Conservation (phyloP, 2,329 filamentous ascomycete species). For the Fusarium tupiense region DNA sequence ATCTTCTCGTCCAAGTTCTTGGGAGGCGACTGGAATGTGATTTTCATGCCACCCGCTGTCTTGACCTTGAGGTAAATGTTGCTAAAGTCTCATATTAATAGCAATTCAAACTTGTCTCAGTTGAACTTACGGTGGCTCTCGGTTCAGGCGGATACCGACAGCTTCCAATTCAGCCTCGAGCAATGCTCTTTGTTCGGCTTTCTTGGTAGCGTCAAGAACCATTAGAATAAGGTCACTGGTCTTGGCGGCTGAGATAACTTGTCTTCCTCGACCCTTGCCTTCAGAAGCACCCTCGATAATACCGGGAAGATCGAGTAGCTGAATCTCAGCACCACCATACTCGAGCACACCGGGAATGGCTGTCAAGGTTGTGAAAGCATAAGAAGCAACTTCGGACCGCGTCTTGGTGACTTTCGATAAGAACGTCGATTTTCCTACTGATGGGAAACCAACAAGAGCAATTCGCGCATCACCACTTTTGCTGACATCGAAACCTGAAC, state of each 20-base stretch:
- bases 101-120: background rate
- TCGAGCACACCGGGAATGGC: conserved; percentile 97
- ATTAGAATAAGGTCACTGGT: conserved; percentile 97
- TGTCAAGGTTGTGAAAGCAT: conserved; percentile 96
- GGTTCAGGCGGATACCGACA: conserved; percentile 92
- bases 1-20: conserved; percentile 97
- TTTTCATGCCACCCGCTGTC: conserved; percentile 98
- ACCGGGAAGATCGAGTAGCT: conserved; percentile 95
- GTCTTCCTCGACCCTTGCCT: conserved; percentile 92
- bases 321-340: conserved; percentile 97
- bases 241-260: conserved; percentile 98
- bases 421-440: conserved; percentile 98
- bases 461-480: conserved; percentile 98
- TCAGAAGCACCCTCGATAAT: conserved; percentile 98
- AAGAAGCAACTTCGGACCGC: conserved; percentile 93
- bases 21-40: conserved; percentile 89
- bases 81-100: conserved; percentile 54
- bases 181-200: conserved; percentile 88
- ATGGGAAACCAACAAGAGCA: conserved; percentile 97
- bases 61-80: conserved; percentile 98
- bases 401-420: conserved; percentile 99
- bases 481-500: conserved; percentile 90
- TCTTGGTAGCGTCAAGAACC: conserved; percentile 96
- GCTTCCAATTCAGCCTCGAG: conserved; percentile 94
- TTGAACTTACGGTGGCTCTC: conserved; percentile 80